Evolutionary conservation across 2,329 filamentous ascomycete genomes (phyloP).

Genomic region (Raffaelea arxii): DNA sequence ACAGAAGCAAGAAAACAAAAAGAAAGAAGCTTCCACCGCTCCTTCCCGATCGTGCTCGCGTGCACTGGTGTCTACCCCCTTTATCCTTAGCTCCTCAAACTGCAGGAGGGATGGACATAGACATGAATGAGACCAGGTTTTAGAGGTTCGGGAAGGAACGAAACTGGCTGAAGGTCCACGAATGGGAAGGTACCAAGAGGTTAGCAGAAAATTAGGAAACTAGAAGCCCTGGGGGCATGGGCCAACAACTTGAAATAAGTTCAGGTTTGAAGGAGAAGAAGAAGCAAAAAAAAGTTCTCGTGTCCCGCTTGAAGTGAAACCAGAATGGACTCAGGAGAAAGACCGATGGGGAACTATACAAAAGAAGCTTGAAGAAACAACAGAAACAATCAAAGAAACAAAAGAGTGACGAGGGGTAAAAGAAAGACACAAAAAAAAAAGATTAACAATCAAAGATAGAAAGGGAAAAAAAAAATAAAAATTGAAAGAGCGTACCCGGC

Average conservation of each 20-base stretch:
- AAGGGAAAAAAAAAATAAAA: neutral
- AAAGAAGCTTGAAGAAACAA: too few species aligned
- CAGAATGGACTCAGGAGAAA: too few species aligned
- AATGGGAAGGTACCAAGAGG: constrained; percentile 7
- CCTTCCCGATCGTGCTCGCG: too few species aligned
- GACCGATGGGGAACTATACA: too few species aligned
- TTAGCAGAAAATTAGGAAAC: neutral
- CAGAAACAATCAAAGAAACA: neutral
- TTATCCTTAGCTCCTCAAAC: neutral
- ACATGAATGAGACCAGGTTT: constrained; percentile 3
- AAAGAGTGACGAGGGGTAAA: neutral
- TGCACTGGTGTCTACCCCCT: too few species aligned
- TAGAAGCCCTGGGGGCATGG: neutral
- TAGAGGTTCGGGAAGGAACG: constrained; percentile 8
- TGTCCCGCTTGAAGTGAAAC: constrained; percentile 8
- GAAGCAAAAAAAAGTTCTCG: neutral
- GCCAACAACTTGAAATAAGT: neutral
- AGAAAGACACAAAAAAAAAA: neutral
- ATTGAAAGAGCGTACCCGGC: neutral
- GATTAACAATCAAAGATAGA: neutral
- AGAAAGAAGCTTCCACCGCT: too few species aligned
- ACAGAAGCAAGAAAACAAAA: too few species aligned
- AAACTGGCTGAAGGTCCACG: constrained; percentile 2
- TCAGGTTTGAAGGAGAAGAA: neutral
- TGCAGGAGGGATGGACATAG: neutral